These are phyloP conservation scores for Primulina huaijiensis DNA, from an alignment of 257 asterid genomes.

Conservation along the genomic window DNA sequence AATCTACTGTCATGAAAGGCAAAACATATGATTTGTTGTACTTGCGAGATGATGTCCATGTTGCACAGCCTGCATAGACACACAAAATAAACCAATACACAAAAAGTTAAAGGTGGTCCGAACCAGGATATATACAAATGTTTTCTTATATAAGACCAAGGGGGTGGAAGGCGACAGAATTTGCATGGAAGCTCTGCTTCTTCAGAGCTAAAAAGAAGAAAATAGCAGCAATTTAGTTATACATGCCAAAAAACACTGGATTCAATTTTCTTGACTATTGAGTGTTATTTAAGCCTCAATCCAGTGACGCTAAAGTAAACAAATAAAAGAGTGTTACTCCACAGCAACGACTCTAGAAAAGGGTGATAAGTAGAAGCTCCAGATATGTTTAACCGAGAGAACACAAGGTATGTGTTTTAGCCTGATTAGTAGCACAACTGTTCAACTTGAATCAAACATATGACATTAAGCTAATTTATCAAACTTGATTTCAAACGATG, in stretches of 20 bases:
- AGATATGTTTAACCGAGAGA: not conserved
- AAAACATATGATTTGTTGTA: slow-evolving; percentile 93
- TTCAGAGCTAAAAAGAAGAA: not conserved
- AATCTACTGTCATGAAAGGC: slow-evolving; percentile 94
- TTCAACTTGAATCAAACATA: too few relatives aligned
- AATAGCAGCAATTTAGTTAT: not conserved
- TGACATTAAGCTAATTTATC: not conserved
- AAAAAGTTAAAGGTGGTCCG: not conserved
- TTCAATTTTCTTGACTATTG: not conserved
- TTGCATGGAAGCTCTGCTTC: not conserved
- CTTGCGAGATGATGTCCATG: slow-evolving; percentile 96
- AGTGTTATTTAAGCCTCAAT: too few relatives aligned
- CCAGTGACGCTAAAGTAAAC: not conserved
- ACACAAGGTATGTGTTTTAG: not conserved
- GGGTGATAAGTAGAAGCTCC: not conserved
- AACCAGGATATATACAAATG: not conserved
- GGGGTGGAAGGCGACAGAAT: too few relatives aligned
- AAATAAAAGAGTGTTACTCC: not conserved
- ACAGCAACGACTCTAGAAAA: not conserved
- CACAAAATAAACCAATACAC: not conserved
- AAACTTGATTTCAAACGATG: not conserved
- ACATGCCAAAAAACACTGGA: not conserved
- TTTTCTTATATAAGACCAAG: too few relatives aligned
- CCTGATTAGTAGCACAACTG: not conserved
- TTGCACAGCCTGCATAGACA: slow-evolving; percentile 73